These are phyloP conservation scores for Oryza officinalis DNA, from an alignment of 176 grass and related monocot genomes.

Conservation along the genomic window DNA sequence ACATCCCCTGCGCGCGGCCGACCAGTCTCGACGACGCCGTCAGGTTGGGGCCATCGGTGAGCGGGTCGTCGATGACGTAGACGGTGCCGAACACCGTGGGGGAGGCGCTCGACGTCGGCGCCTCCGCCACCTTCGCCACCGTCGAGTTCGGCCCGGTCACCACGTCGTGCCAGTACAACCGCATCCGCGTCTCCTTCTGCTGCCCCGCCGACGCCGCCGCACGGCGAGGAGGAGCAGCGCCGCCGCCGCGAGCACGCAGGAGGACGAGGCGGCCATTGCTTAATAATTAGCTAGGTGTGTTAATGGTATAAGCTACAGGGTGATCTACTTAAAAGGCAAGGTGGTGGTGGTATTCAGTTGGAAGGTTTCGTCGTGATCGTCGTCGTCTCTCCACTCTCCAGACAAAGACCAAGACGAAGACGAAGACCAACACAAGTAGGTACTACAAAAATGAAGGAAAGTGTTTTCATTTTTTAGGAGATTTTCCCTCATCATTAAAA, in stretches of 20 bases:
- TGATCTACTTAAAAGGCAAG: no score
- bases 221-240: not conserved
- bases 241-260: not conserved
- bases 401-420: no score
- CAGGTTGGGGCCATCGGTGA: constrained; percentile 41
- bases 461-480: no score
- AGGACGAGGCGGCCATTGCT: not conserved
- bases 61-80: constrained; percentile 51
- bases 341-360: no score
- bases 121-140: not conserved
- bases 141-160: constrained; percentile 51
- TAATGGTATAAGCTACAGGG: no score
- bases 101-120: not conserved
- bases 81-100: constrained; percentile 35
- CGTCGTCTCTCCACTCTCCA: no score
- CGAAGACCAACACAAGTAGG: no score
- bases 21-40: constrained; percentile 28
- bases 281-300: not conserved
- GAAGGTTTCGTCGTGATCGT: no score
- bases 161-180: constrained; percentile 78
- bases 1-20: constrained; percentile 56
- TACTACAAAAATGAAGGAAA: no score
- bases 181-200: constrained; percentile 41
- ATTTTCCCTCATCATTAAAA: no score
- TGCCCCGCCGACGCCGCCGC: no score